A percentile compares a stretch with the other conserved stretches of the same genome.
Conservation (phyloP, 2,329 filamentous ascomycete genomes). For the Emericellopsis cladophorae region DNA sequence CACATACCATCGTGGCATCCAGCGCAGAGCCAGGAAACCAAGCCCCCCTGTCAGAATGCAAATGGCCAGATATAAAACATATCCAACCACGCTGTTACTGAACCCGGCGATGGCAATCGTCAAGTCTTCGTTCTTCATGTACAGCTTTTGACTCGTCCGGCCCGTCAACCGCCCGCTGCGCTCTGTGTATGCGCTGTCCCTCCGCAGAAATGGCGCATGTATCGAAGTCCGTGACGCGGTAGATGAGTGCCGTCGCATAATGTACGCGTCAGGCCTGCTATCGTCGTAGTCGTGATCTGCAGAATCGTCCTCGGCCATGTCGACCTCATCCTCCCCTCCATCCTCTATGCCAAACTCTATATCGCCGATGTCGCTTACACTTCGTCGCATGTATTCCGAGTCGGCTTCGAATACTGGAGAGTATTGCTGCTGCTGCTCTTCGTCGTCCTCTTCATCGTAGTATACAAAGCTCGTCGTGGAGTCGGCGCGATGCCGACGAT, state of each 20-base stretch:
- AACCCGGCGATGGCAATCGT: conserved; percentile 92
- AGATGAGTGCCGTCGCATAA: conserved; percentile 49
- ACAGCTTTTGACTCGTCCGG: conserved; percentile 75
- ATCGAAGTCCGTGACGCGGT: conserved; percentile 42
- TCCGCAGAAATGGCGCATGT: conserved; percentile 55
- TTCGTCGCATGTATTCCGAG: conserved; percentile 9
- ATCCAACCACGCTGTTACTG: conserved; percentile 60
- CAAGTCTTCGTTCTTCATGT: conserved; percentile 85
- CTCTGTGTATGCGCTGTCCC: conserved; percentile 57
- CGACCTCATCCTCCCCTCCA: conserved; percentile 7
- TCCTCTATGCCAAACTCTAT: conserved; percentile 24
- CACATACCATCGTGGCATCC: conserved; percentile 82
- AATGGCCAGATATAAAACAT: conserved; percentile 52
- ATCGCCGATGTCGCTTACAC: conserved; percentile 25
- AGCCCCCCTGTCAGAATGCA: conserved; percentile 65
- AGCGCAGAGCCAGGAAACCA: conserved; percentile 74
- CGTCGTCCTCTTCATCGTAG: conserved; percentile 59
- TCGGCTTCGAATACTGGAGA: conserved; percentile 2
- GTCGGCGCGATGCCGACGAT: conserved; percentile 67
- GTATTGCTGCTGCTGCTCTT: conserved; percentile 26
- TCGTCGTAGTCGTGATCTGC: conserved; percentile 26
- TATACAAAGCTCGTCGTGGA: conserved; percentile 85
- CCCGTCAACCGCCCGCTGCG: conserved; percentile 49
- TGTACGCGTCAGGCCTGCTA: conserved; percentile 28
- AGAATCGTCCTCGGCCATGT: conserved; percentile 24